Percentiles rank a stretch among this genome's conserved stretches.
phyloP scores from a whole-genome alignment of 164 flowering plant species.

The Magnolia officinalis region DNA sequence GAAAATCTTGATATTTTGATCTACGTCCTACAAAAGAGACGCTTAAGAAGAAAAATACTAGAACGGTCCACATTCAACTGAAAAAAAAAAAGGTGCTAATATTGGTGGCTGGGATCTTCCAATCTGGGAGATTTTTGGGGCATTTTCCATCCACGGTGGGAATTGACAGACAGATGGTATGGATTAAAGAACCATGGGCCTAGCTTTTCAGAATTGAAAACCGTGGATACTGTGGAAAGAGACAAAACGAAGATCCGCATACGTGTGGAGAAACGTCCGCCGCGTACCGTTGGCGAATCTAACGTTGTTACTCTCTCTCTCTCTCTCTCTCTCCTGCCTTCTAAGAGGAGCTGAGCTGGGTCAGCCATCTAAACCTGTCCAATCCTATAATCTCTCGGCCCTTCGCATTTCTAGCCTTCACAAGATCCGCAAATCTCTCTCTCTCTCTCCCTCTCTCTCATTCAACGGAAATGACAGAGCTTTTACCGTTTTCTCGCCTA shows the following conservation, averaged over 20 bases:
- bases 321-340: not conserved
- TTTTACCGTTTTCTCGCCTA: not conserved
- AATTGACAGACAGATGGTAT: too few species aligned
- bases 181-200: too few species aligned
- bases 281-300: not conserved
- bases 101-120: too few species aligned
- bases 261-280: not conserved
- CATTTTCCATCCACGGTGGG: too few species aligned
- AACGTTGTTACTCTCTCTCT: not conserved
- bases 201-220: too few species aligned
- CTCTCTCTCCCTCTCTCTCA: not conserved
- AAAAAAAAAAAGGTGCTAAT: too few species aligned
- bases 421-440: constrained; percentile 18
- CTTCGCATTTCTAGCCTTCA: constrained; percentile 12
- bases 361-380: constrained; percentile 6
- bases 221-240: not conserved
- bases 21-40: too few species aligned
- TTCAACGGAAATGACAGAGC: not conserved
- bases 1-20: too few species aligned
- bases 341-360: constrained; percentile 2
- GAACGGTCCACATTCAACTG: too few species aligned
- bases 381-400: constrained; percentile 7
- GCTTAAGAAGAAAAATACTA: too few species aligned
- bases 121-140: too few species aligned
- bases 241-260: not conserved